Percentiles rank a stretch among this genome's conserved stretches.
Conservation (phyloP, 1,284 basidiomycete species). For the Naganishia sp. region DNA sequence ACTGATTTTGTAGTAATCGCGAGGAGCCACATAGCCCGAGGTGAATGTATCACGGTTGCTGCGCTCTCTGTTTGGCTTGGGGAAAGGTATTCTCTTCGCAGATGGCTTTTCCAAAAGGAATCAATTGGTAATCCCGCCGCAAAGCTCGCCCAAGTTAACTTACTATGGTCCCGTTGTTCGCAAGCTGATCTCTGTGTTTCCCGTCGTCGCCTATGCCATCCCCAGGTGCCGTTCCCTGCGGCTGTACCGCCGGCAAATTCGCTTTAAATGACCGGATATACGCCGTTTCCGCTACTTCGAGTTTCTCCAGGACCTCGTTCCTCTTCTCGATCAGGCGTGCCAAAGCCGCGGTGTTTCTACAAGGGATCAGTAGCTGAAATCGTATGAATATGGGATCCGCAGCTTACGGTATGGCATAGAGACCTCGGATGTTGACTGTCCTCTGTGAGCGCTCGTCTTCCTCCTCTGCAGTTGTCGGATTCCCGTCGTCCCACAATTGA, state of each 20-base stretch:
- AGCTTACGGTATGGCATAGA: conserved; percentile 26
- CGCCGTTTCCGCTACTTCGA: conserved; percentile 73
- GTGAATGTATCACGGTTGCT: neutral
- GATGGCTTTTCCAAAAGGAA: neutral
- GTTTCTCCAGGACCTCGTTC: conserved; percentile 68
- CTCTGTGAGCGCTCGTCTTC: conserved; percentile 29
- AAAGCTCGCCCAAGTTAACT: no score
- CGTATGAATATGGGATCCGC: neutral
- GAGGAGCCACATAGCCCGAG: conserved; percentile 31
- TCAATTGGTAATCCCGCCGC: no score
- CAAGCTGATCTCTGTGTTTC: neutral
- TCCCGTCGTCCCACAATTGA: conserved; percentile 67
- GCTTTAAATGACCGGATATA: conserved; percentile 70
- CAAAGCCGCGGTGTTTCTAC: conserved; percentile 61
- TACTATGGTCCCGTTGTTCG: no score
- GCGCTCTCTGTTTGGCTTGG: neutral
- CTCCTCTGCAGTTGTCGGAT: neutral
- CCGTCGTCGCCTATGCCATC: neutral
- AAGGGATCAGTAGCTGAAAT: neutral
- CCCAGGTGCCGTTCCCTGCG: neutral
- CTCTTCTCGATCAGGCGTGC: conserved; percentile 68
- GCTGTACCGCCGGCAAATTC: neutral
- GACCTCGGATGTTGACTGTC: conserved; percentile 6
- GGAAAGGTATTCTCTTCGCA: neutral
- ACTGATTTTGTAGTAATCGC: conserved; percentile 41